Conservation (phyloP, 768 basidiomycete genomes). For the Tremella fuciformis region DNA sequence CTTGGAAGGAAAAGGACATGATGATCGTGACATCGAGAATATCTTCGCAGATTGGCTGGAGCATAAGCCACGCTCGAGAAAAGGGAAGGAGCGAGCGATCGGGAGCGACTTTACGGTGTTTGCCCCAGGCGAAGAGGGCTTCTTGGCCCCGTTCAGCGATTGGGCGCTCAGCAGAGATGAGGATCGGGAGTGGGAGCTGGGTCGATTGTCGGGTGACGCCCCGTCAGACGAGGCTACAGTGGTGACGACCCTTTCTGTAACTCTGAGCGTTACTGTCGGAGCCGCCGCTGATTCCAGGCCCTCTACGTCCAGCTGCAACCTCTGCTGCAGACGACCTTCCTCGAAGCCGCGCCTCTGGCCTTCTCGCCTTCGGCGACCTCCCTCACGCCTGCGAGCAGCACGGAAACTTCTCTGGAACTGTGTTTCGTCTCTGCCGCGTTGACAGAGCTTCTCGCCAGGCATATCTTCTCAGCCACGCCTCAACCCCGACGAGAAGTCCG, state of each 20-base stretch:
- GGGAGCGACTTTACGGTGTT: slow-evolving; percentile 12
- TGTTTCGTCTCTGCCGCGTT: slow-evolving; percentile 40
- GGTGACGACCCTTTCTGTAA: slow-evolving; percentile 29
- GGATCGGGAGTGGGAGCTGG: slow-evolving; percentile 29
- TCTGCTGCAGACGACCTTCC: slow-evolving; percentile 73
- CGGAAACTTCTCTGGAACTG: slow-evolving; percentile 36
- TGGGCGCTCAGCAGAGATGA: slow-evolving; percentile 15
- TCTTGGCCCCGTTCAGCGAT: slow-evolving; percentile 6
- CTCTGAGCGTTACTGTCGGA: slow-evolving; percentile 11
- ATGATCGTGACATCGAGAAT: slow-evolving; percentile 8
- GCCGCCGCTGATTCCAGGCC: slow-evolving; percentile 33
- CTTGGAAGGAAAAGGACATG: not conserved
- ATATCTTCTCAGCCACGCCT: slow-evolving; percentile 18
- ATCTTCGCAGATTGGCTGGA: slow-evolving; percentile 29
- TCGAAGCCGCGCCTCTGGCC: slow-evolving; percentile 79
- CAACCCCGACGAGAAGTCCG: slow-evolving; percentile 24
- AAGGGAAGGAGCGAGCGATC: slow-evolving; percentile 14
- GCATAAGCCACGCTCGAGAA: not conserved
- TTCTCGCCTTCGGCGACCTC: slow-evolving; percentile 61
- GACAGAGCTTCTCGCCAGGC: slow-evolving; percentile 32
- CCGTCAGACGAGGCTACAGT: slow-evolving; percentile 2
- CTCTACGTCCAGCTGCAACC: slow-evolving; percentile 73
- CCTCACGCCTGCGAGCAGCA: slow-evolving; percentile 13
- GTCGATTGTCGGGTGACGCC: slow-evolving; percentile 22
- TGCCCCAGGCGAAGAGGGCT: slow-evolving; percentile 10